phyloP scores from a whole-genome alignment of 192 early-diverging fungal species.

The Backusella psychrophila region DNA sequence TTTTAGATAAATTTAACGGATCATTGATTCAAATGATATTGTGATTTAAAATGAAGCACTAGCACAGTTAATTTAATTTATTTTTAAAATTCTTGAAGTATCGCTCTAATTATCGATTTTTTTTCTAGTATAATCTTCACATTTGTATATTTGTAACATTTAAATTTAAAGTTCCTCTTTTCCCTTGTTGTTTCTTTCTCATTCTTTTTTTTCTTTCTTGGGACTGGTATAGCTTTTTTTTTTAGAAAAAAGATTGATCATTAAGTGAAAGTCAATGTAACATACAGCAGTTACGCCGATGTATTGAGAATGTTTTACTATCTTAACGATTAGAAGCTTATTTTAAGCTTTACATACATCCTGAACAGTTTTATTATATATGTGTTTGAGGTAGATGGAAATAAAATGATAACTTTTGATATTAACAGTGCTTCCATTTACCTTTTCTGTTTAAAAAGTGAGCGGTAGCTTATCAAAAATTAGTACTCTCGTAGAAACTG shows the following conservation, averaged over 20 bases:
- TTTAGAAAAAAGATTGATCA: background rate
- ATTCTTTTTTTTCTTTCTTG: background rate
- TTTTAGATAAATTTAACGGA: background rate
- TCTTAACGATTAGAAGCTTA: constrained; percentile 1
- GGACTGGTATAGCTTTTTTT: background rate
- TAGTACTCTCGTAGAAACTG: too few species aligned
- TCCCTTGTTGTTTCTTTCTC: background rate
- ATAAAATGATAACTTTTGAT: background rate
- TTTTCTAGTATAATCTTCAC: background rate
- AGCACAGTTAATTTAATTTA: background rate
- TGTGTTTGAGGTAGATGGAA: background rate
- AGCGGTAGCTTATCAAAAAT: too few species aligned
- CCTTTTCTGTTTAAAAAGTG: too few species aligned
- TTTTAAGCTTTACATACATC: background rate
- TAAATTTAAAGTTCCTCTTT: background rate
- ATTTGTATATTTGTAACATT: background rate
- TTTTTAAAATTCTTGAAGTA: background rate
- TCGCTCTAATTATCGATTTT: background rate
- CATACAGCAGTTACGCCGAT: background rate
- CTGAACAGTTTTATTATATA: background rate
- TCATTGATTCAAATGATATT: background rate
- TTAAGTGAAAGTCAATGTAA: background rate
- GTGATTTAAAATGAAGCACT: background rate
- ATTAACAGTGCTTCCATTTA: too few species aligned
- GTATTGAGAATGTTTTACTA: background rate